Base-by-base conservation (phyloP, 257 asterid species). In the Ballota nigra region DNA sequence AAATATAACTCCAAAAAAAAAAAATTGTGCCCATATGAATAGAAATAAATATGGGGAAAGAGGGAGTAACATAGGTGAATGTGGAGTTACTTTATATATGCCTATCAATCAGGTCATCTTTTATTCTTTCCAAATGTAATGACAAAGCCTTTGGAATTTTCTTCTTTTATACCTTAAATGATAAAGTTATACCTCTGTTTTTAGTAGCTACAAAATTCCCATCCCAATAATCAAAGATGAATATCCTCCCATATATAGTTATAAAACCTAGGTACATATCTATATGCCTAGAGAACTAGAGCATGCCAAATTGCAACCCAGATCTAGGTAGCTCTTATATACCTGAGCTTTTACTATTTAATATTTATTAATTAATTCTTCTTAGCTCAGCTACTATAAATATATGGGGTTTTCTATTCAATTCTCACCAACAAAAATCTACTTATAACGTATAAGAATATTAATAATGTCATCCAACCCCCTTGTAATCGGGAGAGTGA, bases 401-500 rank as follows among this genome's bases (percentile, higher is more conserved):
- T 83, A 83, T 10, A 47, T 56, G 77, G 58, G 69, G 7, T 67
- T 63, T 38, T 71, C 70, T 36, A 24, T 75, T 82, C 71, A 75
- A 53, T 78, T 71, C 81, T 79, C 61, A 77, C 24, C 67, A 71
- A 61, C 52, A 36, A 16, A 38, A 12, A 6, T 5, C 5, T 5
- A 33, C 38, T 33, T 5, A n/a, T n/a, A n/a, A n/a, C n/a, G n/a
- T n/a, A n/a, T n/a, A n/a, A n/a, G n/a, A n/a, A n/a, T 9, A 18
- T 9, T 26, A 29, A 79, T 63, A 77, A 59, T 80, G 73, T 47
- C 87, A 8, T 53, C 89, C 4, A 29, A 81, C 31, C 95, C 98
- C 0, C 86, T 90, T 9, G 86, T 83, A 19, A 80, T 84, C 10
- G 87, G 98, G 8, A 72, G 89, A 66, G 96, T 92, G 71, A 78